Evolutionary conservation across 2,329 filamentous ascomycete genomes (phyloP).

Genomic region (Madurella fahalii): DNA sequence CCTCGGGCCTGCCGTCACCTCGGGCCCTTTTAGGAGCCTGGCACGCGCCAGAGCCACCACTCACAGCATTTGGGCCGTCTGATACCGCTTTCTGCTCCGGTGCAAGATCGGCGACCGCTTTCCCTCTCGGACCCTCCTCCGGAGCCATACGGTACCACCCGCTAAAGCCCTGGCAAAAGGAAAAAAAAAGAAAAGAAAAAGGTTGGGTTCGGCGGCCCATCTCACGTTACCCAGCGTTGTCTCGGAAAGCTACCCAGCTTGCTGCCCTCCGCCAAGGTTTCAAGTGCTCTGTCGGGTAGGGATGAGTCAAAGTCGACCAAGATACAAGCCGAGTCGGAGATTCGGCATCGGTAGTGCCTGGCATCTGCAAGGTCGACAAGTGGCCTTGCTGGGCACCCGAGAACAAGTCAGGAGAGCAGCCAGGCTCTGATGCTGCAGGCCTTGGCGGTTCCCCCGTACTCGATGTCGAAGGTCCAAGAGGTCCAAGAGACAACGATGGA

Average conservation of each 20-base stretch:
- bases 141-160: neutral
- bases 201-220: neutral
- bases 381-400: no score
- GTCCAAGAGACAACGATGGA: no score
- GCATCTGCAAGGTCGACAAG: neutral
- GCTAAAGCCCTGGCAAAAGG: no score
- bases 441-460: no score
- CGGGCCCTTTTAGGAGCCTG: neutral
- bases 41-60: neutral
- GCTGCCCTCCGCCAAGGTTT: neutral
- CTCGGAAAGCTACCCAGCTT: neutral
- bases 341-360: neutral
- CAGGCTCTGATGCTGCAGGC: no score
- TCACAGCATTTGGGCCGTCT: slow-evolving; percentile 1
- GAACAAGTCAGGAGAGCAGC: no score
- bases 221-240: neutral
- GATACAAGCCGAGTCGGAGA: neutral
- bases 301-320: neutral
- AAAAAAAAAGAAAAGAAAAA: no score
- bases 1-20: slow-evolving; percentile 3
- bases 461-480: no score
- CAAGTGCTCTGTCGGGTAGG: neutral
- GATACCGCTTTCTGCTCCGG: neutral
- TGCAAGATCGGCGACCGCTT: neutral
- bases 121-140: neutral